phyloP scores from a whole-genome alignment of 1,284 basidiomycete species.

The Schizophyllum amplum region DNA sequence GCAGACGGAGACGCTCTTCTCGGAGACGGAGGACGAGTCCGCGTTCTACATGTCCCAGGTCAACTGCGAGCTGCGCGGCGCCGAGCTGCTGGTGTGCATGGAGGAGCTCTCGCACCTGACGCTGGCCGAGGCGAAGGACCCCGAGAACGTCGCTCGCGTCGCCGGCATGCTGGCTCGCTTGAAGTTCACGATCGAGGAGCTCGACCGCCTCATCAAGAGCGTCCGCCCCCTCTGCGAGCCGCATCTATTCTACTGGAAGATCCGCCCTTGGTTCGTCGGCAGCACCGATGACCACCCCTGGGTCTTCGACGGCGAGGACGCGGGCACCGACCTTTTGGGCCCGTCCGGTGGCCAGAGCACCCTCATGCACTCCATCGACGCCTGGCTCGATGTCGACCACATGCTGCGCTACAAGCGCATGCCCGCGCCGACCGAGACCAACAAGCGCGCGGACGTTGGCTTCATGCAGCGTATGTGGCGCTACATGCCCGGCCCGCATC shows the following conservation, averaged over 20 bases:
- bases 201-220: constrained; percentile 61
- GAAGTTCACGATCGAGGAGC: constrained; percentile 63
- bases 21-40: constrained; percentile 77
- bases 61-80: constrained; percentile 80
- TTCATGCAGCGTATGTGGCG: constrained; percentile 80
- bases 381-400: constrained; percentile 80
- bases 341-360: constrained; percentile 94
- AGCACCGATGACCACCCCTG: constrained; percentile 69
- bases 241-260: constrained; percentile 82
- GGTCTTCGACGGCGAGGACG: constrained; percentile 74
- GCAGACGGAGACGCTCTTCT: constrained; percentile 69
- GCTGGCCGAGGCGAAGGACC: constrained; percentile 23
- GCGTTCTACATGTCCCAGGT: constrained; percentile 88
- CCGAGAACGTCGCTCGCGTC: constrained; percentile 24
- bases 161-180: constrained; percentile 68
- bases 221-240: constrained; percentile 79
- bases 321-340: constrained; percentile 61
- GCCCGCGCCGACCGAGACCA: constrained; percentile 58
- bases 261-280: constrained; percentile 92
- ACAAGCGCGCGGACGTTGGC: constrained; percentile 56
- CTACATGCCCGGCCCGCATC: constrained; percentile 77
- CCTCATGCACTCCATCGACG: constrained; percentile 77
- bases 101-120: constrained; percentile 70
- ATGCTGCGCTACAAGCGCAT: constrained; percentile 65
- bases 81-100: constrained; percentile 81